phyloP scores from a whole-genome alignment of 257 asterid genomes.

The Mentha longifolia region DNA sequence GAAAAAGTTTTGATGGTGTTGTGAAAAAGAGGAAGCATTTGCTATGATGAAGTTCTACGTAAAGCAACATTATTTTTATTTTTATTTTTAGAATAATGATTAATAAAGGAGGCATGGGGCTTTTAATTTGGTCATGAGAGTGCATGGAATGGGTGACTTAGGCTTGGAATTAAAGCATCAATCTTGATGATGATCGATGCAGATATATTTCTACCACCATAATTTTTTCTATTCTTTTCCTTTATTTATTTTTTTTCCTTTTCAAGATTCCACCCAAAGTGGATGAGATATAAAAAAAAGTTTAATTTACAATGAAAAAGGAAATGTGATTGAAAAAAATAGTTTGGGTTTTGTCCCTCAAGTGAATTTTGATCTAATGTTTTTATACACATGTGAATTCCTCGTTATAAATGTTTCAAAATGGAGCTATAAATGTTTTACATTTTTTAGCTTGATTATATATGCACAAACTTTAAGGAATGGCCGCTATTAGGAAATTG shows the following conservation, averaged over 20 bases:
- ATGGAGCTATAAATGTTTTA: no score
- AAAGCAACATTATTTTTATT: background rate
- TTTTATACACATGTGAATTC: no score
- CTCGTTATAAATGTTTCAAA: no score
- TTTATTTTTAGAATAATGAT: no score
- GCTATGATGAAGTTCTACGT: conserved; percentile 35
- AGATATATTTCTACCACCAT: no score
- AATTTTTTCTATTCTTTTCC: no score
- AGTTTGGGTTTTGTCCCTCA: no score
- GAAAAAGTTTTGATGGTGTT: conserved; percentile 26
- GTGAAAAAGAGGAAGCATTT: conserved; percentile 35
- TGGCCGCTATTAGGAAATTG: background rate
- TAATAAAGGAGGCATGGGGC: background rate
- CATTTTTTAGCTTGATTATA: no score
- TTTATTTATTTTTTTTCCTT: background rate
- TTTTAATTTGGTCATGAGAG: conserved; percentile 28
- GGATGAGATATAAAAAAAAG: background rate
- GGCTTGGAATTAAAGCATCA: conserved; percentile 40
- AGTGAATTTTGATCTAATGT: no score
- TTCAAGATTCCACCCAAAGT: conserved; percentile 19
- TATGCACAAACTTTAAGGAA: no score
- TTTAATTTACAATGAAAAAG: no score
- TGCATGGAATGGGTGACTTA: conserved; percentile 38
- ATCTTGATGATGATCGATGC: conserved; percentile 21
- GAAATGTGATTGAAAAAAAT: no score